Evolutionary conservation across 768 basidiomycete genomes (phyloP).

Genomic region (Macrolepiota albuminosa): DNA sequence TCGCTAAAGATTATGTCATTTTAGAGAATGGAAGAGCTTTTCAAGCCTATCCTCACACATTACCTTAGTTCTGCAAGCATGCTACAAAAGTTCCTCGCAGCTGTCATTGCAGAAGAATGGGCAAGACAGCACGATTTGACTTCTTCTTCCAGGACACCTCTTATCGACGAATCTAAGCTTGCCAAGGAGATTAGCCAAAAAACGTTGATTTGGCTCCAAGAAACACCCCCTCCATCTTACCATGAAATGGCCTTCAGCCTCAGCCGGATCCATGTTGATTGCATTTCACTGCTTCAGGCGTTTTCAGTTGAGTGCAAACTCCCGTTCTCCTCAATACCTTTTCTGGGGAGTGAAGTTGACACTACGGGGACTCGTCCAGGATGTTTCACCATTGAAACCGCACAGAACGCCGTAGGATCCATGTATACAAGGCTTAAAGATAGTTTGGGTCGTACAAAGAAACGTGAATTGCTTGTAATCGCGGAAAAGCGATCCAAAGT

Average conservation of each 20-base stretch:
- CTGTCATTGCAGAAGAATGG: slow-evolving; percentile 91
- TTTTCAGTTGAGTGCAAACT: slow-evolving; percentile 89
- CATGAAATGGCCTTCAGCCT: slow-evolving; percentile 88
- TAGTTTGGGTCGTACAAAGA: slow-evolving; percentile 71
- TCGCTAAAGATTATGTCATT: not conserved
- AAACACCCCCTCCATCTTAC: slow-evolving; percentile 70
- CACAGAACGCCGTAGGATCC: slow-evolving; percentile 60
- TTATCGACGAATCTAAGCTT: slow-evolving; percentile 54
- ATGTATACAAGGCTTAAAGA: slow-evolving; percentile 76
- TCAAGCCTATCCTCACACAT: slow-evolving; percentile 70
- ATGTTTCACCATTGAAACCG: slow-evolving; percentile 77
- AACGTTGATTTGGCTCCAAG: slow-evolving; percentile 71
- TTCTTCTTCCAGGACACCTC: slow-evolving; percentile 25
- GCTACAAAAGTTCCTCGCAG: slow-evolving; percentile 84
- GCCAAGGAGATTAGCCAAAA: slow-evolving; percentile 66
- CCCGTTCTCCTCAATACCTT: slow-evolving; percentile 71
- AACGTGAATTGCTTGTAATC: slow-evolving; percentile 67
- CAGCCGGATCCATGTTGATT: slow-evolving; percentile 75
- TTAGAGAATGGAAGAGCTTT: slow-evolving; percentile 53
- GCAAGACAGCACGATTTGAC: slow-evolving; percentile 49
- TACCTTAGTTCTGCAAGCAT: slow-evolving; percentile 87
- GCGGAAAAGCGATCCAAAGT: slow-evolving; percentile 72
- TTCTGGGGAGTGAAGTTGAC: slow-evolving; percentile 73
- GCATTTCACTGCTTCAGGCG: slow-evolving; percentile 71
- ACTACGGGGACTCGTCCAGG: slow-evolving; percentile 58